Percentiles rank a stretch among this genome's conserved stretches.
Evolutionary conservation across 2,329 filamentous ascomycete genomes (phyloP).

Genomic region (Sclerotiophoma versabilis): DNA sequence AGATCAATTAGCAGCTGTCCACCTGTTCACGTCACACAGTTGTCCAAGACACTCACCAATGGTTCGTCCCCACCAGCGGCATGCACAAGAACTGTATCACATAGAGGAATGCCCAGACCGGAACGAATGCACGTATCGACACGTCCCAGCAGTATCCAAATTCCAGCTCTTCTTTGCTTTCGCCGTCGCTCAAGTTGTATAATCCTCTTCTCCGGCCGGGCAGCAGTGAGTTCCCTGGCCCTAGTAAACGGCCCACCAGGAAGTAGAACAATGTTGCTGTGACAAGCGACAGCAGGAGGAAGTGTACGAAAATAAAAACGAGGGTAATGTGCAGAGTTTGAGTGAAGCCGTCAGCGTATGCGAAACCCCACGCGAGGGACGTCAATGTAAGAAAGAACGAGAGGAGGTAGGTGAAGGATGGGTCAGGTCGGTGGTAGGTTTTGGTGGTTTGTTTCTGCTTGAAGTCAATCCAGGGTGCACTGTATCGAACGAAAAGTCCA

Average conservation of each 20-base stretch:
- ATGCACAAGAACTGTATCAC: constrained; percentile 72
- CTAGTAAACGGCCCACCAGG: constrained; percentile 67
- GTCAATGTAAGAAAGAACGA: constrained; percentile 67
- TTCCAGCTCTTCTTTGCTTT: constrained; percentile 63
- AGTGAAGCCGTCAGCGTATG: constrained; percentile 56
- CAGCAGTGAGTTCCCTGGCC: constrained; percentile 61
- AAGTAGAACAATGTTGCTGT: constrained; percentile 70
- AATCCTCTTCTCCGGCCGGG: constrained; percentile 63
- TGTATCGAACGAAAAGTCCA: neutral
- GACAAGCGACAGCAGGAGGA: constrained; percentile 65
- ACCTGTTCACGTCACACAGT: neutral
- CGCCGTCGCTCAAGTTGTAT: constrained; percentile 61
- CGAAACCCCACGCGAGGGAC: constrained; percentile 66
- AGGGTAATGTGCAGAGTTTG: constrained; percentile 55
- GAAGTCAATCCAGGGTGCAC: neutral
- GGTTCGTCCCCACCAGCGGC: constrained; percentile 63
- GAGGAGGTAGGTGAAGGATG: constrained; percentile 73
- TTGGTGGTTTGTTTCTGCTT: constrained; percentile 68
- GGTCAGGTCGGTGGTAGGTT: constrained; percentile 73
- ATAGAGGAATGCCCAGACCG: constrained; percentile 71
- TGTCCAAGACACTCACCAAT: constrained; percentile 51
- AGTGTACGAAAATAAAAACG: constrained; percentile 64
- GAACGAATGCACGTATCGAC: constrained; percentile 71
- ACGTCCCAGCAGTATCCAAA: constrained; percentile 78
- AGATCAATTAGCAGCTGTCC: neutral